Percentiles rank a stretch among this genome's conserved stretches.
These are phyloP conservation scores for Penicillium palitans DNA, from an alignment of 2,329 filamentous ascomycete species.

Conservation along the genomic window DNA sequence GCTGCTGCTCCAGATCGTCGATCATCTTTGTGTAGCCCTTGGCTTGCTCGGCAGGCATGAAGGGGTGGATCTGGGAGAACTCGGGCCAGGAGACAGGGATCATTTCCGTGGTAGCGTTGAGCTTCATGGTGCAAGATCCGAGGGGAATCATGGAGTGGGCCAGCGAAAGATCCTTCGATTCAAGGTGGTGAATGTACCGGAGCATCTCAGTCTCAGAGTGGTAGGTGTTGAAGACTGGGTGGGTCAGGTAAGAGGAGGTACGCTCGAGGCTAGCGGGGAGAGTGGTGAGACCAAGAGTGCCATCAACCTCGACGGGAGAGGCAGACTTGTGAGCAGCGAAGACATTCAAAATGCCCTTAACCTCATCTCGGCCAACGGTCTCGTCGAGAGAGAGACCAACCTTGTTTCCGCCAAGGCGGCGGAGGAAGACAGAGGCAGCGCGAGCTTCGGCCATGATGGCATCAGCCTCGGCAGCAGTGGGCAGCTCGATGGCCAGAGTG, in stretches of 20 bases:
- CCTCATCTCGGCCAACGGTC: conserved; percentile 59
- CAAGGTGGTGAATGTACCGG: conserved; percentile 87
- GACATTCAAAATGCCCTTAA: conserved; percentile 58
- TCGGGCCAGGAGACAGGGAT: conserved; percentile 74
- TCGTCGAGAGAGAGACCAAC: conserved; percentile 80
- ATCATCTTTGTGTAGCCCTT: conserved; percentile 71
- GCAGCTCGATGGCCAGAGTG: conserved; percentile 69
- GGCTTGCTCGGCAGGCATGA: conserved; percentile 64
- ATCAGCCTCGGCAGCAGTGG: conserved; percentile 52
- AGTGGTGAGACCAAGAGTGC: conserved; percentile 42
- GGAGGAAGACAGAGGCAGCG: conserved; percentile 60
- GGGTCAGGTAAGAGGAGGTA: conserved; percentile 74
- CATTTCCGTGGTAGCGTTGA: conserved; percentile 94
- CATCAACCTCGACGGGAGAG: conserved; percentile 34
- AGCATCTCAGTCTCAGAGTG: conserved; percentile 94
- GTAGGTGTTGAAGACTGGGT: conserved; percentile 91
- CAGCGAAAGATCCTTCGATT: conserved; percentile 90
- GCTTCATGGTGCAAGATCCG: conserved; percentile 97
- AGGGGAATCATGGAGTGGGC: conserved; percentile 98
- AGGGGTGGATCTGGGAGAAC: conserved; percentile 79
- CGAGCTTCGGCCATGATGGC: conserved; percentile 55
- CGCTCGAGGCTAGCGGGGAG: conserved; percentile 62
- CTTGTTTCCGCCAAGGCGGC: conserved; percentile 60
- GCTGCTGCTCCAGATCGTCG: conserved; percentile 69
- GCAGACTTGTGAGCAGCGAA: conserved; percentile 51